Conservation (phyloP, 768 basidiomycete species). For the Pisolithus tinctorius region DNA sequence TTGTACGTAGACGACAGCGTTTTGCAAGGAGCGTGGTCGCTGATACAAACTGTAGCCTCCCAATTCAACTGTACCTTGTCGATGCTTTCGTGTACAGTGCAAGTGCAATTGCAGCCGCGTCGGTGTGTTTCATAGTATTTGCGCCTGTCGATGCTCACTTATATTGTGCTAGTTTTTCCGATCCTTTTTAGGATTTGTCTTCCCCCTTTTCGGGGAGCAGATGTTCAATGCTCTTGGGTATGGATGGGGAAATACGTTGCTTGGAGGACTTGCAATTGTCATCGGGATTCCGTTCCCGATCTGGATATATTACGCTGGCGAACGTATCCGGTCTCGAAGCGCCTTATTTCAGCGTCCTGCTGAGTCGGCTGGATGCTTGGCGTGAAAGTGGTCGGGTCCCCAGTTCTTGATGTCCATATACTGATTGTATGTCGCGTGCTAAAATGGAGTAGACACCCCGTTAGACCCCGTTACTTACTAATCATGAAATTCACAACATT, state of each 20-base stretch:
- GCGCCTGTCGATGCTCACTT: background rate
- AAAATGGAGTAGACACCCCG: no score
- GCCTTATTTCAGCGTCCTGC: constrained; percentile 17
- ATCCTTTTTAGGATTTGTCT: constrained; percentile 55
- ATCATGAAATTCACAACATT: no score
- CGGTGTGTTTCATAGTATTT: constrained; percentile 32
- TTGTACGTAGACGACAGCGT: constrained; percentile 33
- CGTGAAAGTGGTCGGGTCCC: background rate
- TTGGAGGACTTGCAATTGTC: constrained; percentile 55
- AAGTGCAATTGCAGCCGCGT: constrained; percentile 55
- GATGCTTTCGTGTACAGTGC: constrained; percentile 67
- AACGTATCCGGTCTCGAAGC: constrained; percentile 43
- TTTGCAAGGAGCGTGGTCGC: background rate
- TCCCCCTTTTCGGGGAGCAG: constrained; percentile 60
- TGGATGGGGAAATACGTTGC: constrained; percentile 60
- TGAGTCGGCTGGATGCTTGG: background rate
- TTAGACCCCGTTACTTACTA: no score
- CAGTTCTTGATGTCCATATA: no score
- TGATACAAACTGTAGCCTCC: constrained; percentile 37
- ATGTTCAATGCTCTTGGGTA: constrained; percentile 58
- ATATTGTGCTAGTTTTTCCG: constrained; percentile 42
- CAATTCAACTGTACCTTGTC: constrained; percentile 64
- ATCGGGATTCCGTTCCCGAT: constrained; percentile 70
- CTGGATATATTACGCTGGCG: constrained; percentile 65
- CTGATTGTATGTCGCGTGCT: no score